Percentiles rank a stretch among this genome's conserved stretches.
Evolutionary conservation across 768 basidiomycete species (phyloP).

Genomic region (Boletus bicolor): DNA sequence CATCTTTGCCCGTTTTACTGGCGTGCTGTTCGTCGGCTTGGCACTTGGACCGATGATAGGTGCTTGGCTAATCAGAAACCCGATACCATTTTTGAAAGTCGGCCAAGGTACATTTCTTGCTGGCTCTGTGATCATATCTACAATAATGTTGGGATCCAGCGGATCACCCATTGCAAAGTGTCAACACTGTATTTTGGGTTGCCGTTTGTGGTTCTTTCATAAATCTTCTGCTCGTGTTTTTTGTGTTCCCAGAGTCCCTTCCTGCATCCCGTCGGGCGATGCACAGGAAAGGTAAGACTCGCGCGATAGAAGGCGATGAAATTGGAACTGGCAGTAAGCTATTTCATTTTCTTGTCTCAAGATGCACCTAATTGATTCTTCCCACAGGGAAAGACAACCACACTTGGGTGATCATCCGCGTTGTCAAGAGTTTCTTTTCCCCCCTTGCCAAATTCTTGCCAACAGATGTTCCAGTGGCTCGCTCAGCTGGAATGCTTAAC

Average conservation of each 20-base stretch:
- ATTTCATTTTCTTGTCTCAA: background rate
- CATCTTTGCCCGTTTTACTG: conserved; percentile 65
- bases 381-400: background rate
- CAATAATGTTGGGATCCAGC: conserved; percentile 12
- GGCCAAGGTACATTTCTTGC: conserved; percentile 18
- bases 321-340: conserved; percentile 10
- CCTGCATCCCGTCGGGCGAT: conserved; percentile 26
- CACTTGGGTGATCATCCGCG: conserved; percentile 15
- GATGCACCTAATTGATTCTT: background rate
- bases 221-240: conserved; percentile 56
- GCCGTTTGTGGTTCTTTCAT: conserved; percentile 42
- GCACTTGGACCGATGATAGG: conserved; percentile 76
- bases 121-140: conserved; percentile 1
- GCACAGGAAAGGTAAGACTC: conserved; percentile 31
- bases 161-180: conserved; percentile 36
- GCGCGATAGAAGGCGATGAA: conserved; percentile 17
- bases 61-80: conserved; percentile 46
- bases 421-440: conserved; percentile 47
- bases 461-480: conserved; percentile 39
- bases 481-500: conserved; percentile 55
- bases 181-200: conserved; percentile 53
- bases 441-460: conserved; percentile 74
- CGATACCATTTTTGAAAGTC: conserved; percentile 32
- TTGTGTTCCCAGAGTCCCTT: conserved; percentile 60
- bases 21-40: conserved; percentile 74